Percentiles rank a stretch among this genome's conserved stretches.
phyloP scores from a whole-genome alignment of 108 stramenopile species.

The Parietichytrium sp. region DNA sequence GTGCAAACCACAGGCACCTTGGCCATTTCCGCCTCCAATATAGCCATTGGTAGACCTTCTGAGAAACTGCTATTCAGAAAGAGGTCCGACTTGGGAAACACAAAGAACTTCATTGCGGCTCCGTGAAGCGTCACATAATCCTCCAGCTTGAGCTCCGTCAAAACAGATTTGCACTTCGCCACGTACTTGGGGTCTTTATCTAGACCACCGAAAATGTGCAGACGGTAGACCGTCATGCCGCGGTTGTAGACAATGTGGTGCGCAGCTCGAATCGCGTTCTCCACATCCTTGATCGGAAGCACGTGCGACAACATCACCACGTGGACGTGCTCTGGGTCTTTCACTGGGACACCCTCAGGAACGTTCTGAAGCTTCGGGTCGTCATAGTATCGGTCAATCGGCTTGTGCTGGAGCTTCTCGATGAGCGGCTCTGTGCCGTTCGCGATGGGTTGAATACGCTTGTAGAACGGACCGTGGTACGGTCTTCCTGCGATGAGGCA shows the following conservation, averaged over 20 bases:
- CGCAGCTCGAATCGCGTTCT: slow-evolving; percentile 14
- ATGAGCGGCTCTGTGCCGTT: slow-evolving; percentile 17
- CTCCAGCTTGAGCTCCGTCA: neutral
- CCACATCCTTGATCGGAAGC: slow-evolving; percentile 25
- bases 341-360: neutral
- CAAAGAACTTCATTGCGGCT: neutral
- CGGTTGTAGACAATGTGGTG: slow-evolving; percentile 26
- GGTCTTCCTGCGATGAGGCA: slow-evolving; percentile 32
- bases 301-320: slow-evolving; percentile 10
- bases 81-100: slow-evolving; percentile 7
- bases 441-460: slow-evolving; percentile 10
- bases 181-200: slow-evolving; percentile 33
- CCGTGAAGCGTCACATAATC: slow-evolving; percentile 16
- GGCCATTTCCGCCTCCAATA: slow-evolving; percentile 36
- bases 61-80: neutral
- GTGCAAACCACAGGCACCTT: slow-evolving; percentile 2
- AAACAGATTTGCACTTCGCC: neutral
- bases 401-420: slow-evolving; percentile 31
- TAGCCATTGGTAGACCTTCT: slow-evolving; percentile 25
- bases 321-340: slow-evolving; percentile 17
- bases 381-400: neutral
- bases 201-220: slow-evolving; percentile 32
- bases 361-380: neutral
- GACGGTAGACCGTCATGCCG: neutral
- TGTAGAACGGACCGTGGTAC: slow-evolving; percentile 1